Conservation (phyloP, 805 yeast genomes). For the Candida bentonensis region DNA sequence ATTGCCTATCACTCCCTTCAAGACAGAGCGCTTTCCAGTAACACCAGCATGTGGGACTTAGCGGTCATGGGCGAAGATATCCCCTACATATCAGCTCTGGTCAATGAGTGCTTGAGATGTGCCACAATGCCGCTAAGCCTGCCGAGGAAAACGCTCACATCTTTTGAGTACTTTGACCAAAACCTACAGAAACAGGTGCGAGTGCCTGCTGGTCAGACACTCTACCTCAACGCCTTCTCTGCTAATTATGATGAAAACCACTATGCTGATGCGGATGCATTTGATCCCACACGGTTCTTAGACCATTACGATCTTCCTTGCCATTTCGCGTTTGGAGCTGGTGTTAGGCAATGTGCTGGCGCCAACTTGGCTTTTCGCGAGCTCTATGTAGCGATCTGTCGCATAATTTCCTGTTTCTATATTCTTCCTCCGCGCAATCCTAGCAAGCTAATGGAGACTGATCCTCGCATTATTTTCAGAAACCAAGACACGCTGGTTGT, state of each 20-base stretch:
- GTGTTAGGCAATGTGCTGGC: conserved; percentile 63
- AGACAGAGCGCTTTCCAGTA: conserved; percentile 13
- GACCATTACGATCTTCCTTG: conserved; percentile 22
- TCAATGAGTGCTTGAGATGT: conserved; percentile 43
- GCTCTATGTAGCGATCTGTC: conserved; percentile 41
- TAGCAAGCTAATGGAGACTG: conserved; percentile 26
- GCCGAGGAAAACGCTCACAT: conserved; percentile 42
- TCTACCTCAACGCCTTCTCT: conserved; percentile 51
- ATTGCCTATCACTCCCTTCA: conserved; percentile 29
- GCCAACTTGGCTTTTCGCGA: conserved; percentile 49
- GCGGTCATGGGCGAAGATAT: conserved; percentile 19
- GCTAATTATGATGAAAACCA: conserved; percentile 45
- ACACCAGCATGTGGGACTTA: conserved; percentile 3
- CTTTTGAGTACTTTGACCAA: conserved; percentile 24
- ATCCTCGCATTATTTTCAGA: conserved; percentile 38
- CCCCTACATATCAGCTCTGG: conserved; percentile 36
- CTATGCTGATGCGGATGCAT: conserved; percentile 14
- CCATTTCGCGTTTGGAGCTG: conserved; percentile 44
- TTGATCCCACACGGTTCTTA: conserved; percentile 20
- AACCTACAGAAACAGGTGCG: conserved; percentile 17
- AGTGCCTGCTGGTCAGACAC: conserved; percentile 31
- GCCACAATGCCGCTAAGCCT: conserved; percentile 51
- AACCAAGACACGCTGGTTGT: conserved; percentile 48
- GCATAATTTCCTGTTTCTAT: conserved; percentile 38
- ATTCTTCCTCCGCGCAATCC: conserved; percentile 32